phyloP scores from a whole-genome alignment of 495 filamentous ascomycete species.

The Xanthoparmelia taractica region DNA sequence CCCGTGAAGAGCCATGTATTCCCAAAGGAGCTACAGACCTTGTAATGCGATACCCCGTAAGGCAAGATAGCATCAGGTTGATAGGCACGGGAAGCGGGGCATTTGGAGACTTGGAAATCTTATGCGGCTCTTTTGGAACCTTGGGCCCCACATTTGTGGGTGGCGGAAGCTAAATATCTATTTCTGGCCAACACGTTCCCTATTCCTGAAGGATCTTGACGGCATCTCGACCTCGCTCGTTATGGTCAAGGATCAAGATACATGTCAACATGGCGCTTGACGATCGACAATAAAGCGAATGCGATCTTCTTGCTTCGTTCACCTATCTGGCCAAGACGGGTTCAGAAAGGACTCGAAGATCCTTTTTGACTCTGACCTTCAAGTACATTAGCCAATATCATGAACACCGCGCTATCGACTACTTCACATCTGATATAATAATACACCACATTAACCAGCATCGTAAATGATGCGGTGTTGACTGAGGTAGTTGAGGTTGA shows the following conservation, averaged over 20 bases:
- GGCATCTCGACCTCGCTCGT: neutral
- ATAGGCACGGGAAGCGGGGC: neutral
- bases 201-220: slow-evolving; percentile 1
- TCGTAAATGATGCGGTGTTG: neutral
- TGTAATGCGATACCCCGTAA: neutral
- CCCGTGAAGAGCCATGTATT: neutral
- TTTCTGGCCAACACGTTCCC: slow-evolving; percentile 9
- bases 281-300: neutral
- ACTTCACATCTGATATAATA: neutral
- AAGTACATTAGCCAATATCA: neutral
- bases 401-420: neutral
- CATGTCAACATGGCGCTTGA: neutral
- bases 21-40: neutral
- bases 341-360: neutral
- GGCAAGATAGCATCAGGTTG: neutral
- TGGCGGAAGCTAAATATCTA: slow-evolving; percentile 9
- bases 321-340: neutral
- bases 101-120: neutral
- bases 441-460: neutral
- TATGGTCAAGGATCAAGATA: neutral
- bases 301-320: neutral
- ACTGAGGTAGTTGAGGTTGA: neutral
- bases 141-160: slow-evolving; percentile 1
- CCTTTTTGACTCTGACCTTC: neutral
- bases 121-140: slow-evolving; percentile 9